Conservation (phyloP, 345 rosid genomes). For the Garcia nutans region DNA sequence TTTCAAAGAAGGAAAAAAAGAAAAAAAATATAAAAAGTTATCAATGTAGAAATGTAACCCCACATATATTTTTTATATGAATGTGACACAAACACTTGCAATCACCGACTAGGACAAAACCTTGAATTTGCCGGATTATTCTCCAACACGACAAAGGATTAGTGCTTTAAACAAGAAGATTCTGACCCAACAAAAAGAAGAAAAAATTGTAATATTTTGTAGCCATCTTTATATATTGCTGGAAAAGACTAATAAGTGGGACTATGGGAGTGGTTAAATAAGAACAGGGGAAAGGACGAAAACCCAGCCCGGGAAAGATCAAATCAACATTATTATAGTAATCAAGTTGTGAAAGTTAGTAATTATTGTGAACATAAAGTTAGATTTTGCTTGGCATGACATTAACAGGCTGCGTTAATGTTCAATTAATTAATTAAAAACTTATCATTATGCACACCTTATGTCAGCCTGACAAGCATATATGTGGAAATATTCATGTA, state of each 20-base stretch:
- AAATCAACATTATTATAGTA: slow-evolving; percentile 8
- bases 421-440: background rate
- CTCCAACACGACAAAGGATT: slow-evolving; percentile 2
- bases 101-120: background rate
- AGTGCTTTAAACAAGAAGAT: background rate
- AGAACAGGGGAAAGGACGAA: slow-evolving; percentile 2
- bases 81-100: background rate
- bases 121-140: background rate
- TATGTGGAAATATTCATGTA: background rate
- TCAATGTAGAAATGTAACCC: background rate
- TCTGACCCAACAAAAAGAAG: background rate
- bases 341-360: background rate
- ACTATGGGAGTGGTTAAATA: slow-evolving; percentile 31
- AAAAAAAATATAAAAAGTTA: too few relatives aligned
- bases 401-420: background rate
- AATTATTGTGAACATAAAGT: background rate
- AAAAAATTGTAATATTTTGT: background rate
- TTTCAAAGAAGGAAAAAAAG: background rate
- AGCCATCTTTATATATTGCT: too few relatives aligned
- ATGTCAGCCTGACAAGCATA: slow-evolving; percentile 1
- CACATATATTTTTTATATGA: background rate
- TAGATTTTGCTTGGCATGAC: slow-evolving; percentile 12
- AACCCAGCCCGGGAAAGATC: background rate
- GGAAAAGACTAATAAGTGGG: background rate
- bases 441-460: background rate